These are phyloP conservation scores for Claviceps sp. DNA, from an alignment of 2,329 filamentous ascomycete genomes.

Conservation along the genomic window DNA sequence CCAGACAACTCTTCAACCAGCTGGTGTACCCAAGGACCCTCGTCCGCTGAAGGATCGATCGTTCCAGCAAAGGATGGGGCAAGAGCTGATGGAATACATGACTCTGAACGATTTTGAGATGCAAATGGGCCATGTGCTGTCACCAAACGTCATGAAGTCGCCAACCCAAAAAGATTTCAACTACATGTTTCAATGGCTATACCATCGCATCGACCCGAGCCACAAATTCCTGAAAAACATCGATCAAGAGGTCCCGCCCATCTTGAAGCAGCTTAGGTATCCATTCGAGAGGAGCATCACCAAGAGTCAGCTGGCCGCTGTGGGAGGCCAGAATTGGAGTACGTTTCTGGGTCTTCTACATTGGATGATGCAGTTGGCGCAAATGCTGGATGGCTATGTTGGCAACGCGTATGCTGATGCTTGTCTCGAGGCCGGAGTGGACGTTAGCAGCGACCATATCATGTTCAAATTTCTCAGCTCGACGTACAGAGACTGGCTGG, in stretches of 20 bases:
- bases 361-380: slow-evolving; percentile 97
- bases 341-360: slow-evolving; percentile 88
- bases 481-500: slow-evolving; percentile 87
- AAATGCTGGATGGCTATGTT: slow-evolving; percentile 80
- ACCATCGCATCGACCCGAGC: slow-evolving; percentile 86
- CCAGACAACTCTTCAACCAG: slow-evolving; percentile 67
- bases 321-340: slow-evolving; percentile 94
- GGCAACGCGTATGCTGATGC: slow-evolving; percentile 76
- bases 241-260: slow-evolving; percentile 83
- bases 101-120: slow-evolving; percentile 91
- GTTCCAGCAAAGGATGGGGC: slow-evolving; percentile 70
- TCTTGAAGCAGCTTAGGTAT: slow-evolving; percentile 87
- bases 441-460: slow-evolving; percentile 80
- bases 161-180: slow-evolving; percentile 98
- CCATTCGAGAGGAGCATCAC: slow-evolving; percentile 93
- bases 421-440: slow-evolving; percentile 74
- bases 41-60: slow-evolving; percentile 70
- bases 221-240: slow-evolving; percentile 91
- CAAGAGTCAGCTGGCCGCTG: slow-evolving; percentile 88
- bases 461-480: slow-evolving; percentile 85
- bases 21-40: slow-evolving; percentile 75
- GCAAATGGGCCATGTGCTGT: slow-evolving; percentile 92
- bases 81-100: slow-evolving; percentile 85
- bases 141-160: slow-evolving; percentile 79
- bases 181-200: slow-evolving; percentile 95